Evolutionary conservation across 305 asterid species (phyloP), one percentile per base, ranked within the genome.

Genomic region (Vinca major): DNA sequence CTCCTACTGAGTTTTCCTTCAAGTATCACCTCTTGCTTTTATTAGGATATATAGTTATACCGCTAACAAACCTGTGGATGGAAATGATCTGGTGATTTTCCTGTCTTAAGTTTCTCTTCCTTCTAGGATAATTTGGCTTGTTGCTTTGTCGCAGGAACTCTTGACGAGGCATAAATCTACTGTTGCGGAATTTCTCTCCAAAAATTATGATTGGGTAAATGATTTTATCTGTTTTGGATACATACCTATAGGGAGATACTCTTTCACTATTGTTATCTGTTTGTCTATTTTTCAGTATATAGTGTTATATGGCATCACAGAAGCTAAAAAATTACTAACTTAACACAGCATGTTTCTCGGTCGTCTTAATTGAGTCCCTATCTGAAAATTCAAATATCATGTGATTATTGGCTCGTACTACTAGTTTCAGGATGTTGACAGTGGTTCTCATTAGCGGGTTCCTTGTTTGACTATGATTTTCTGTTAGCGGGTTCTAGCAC

Each of bases 131-230:
- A 67, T 60, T 55, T 43, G 68, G 53, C 40, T 21, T 21, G 64
- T 9, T 33, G 0, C 17, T 16, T 68, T 83, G 58, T 74, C 83
- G 78, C 88, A 93, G 99, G 99, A 93, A 84, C 85, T 93, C 75
- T 67, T 93, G 86, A 93, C 97, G 17, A 82, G 99, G 87, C 99
- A 93, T 74, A 93, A 93, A 83, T 93, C 97, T 49, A 93, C 99
- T 1, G 99, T 93, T 62, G 95, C 99, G 60, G 96, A 87, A 64
- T 93, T 90, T 71, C 97, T 93, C 74, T 83, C 96, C 13, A 89
- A 86, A 68, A 93, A 93, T 73, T 93, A 93, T 80, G 97, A 89
- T 54, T 93, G 99, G 99, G 99, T 91, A 80, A 80, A 81, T 76
- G 43, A 43, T 70, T 55, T 76, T 65, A 56, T 14, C 50, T 60